Evolutionary conservation across 164 flowering plant genomes (phyloP).

Genomic region (Liriodendron chinense): DNA sequence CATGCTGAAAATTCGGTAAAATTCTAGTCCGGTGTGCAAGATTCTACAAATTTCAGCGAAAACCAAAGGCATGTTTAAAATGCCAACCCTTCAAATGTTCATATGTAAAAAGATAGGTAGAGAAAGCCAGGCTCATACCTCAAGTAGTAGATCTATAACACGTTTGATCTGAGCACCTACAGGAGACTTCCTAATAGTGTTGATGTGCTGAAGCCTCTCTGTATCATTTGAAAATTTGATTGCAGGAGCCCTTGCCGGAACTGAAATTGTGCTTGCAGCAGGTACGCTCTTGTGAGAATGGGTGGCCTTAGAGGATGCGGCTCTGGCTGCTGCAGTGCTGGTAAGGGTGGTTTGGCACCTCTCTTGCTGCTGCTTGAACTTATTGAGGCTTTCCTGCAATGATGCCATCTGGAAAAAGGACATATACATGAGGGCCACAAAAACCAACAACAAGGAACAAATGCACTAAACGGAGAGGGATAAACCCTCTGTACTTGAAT

Average conservation of each 20-base stretch:
- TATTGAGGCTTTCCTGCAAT: constrained; percentile 43
- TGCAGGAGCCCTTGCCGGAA: constrained; percentile 31
- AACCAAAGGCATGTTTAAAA: not conserved
- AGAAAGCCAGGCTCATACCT: constrained; percentile 31
- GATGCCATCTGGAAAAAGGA: constrained; percentile 11
- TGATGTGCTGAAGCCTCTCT: constrained; percentile 44
- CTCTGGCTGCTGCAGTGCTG: constrained; percentile 31
- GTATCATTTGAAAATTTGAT: constrained; percentile 39
- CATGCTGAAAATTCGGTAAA: no score
- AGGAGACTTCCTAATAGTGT: constrained; percentile 53
- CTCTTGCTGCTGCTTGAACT: constrained; percentile 64
- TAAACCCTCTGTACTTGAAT: no score
- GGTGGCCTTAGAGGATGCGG: constrained; percentile 32
- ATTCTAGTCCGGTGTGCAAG: no score
- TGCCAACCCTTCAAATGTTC: not conserved
- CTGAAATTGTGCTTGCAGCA: constrained; percentile 15
- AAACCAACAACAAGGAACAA: not conserved
- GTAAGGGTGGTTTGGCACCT: constrained; percentile 54
- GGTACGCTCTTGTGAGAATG: constrained; percentile 26
- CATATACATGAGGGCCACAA: not conserved
- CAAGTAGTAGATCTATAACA: constrained; percentile 53
- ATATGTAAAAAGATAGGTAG: not conserved
- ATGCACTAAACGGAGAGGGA: no score
- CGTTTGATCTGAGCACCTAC: constrained; percentile 77
- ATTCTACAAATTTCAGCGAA: no score